Evolutionary conservation across 116 monocot species (phyloP), one percentile per base, ranked within the genome.

Genomic region (Dioscorea cayenensis): DNA sequence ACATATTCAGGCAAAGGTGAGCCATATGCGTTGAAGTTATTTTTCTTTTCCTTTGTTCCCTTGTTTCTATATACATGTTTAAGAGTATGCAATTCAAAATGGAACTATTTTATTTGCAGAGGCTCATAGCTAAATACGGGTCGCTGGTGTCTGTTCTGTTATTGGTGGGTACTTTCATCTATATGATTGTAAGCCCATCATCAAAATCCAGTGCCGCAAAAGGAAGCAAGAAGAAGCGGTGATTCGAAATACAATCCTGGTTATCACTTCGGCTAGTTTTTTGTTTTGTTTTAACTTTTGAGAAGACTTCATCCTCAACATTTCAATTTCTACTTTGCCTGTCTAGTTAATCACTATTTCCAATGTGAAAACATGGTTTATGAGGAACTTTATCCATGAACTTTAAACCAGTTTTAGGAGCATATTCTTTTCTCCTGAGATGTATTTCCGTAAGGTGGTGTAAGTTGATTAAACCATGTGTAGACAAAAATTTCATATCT

Each of bases 201-300:
- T 80, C 92, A 14, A 87, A 91, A 65, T 81, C 84, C 8, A 70
- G 68, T 58, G 77, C 73, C 38, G 67, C 80, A 64, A 91, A 89
- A 73, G 75, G 74, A 71, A 78, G 88, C 90, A 97, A 97, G 88
- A 97, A 93, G 76, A 89, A 65, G 29, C 92, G 90, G 28, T 95
- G 74, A 81, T 21, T 13, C 29, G 11, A 21, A 37, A 43, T 43
- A 43, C 12, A 1, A 7, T 43, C 43, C 7, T 10, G 43, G 7
- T 10, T 43, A 43, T 8, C 7, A 6, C 16, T 55, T 0, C 14
- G 13, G 5, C 19, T 18, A n/a, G 55, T 18, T 55, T 18, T 55
- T 14, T 51, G 11, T 51, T 51, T 2, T 55, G 18, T 16, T 55
- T 55, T 0, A n/a, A 12, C 14, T 12, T 55, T 55, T n/a, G 17